Evolutionary conservation across 2,329 filamentous ascomycete genomes (phyloP), one percentile per base, ranked within the genome.

Genomic region (Diaporthe vexans): DNA sequence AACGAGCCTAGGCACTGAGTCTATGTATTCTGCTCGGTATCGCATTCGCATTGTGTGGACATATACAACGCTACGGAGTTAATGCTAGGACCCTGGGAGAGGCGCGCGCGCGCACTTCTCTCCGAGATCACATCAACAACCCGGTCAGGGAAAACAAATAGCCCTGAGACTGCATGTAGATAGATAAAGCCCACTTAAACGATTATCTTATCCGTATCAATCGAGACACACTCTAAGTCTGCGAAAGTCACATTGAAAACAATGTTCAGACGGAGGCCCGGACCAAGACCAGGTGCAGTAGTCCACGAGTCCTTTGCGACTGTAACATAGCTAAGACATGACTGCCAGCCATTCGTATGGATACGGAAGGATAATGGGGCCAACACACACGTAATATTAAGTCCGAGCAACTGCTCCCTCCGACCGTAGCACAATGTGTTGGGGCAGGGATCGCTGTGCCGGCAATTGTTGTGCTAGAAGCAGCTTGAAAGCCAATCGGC

Each of bases 91-190:
- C 48, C 48, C 33, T n/a, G n/a, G 15, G 48, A n/a, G 46, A 21
- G 19, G 46, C 19, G 46, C 46, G 19, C 46, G 21, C n/a, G 19
- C 61, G 43, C 61, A 67, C 63, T 68, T 68, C 63, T 68, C 63
- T 68, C 63, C 63, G 63, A 54, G 48, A 21, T n/a, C 8, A 19
- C 46, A 48, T n/a, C 35, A 35, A n/a, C 46, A 68, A 35, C 48
- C 63, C 48, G 37, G 63, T 40, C 15, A 21, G 24, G 21, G 11
- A 52, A 9, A 67, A 52, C 63, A 6, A 52, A 52, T 67, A 40
- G 46, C 37, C 48, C 26, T 11, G 29, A 24, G 46, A 9, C 21
- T 67, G 9, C 19, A 15, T 11, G 19, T 15, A 29, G 8, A 52
- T 21, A 26, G 29, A 21, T 48, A 48, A 19, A 48, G 8, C 46